Base-by-base conservation (phyloP, 352 stramenopile genomes). In the Saprolegnia diclina region DNA sequence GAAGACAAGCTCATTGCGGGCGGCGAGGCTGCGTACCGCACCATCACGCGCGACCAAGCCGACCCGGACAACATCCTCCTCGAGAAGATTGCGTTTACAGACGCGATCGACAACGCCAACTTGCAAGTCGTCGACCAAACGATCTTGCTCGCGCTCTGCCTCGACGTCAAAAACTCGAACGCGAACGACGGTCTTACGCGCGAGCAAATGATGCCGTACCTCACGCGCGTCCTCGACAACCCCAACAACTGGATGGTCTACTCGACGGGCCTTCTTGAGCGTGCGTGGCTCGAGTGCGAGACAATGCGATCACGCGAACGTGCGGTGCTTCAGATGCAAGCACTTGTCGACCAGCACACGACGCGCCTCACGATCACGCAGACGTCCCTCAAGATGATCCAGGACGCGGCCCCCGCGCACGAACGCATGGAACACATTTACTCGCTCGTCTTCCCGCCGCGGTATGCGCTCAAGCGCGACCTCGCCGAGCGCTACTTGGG, bases 231-330 rank as follows among this genome's bases (percentile, higher is more conserved):
- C 29, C 77, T 98, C 7, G 82, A 95, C 61, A 95, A 97, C 71
- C 90, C 85, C 2, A 94, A 97, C 76, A 97, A 98, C 77, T 98
- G 94, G 94, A 98, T 98, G 89, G 89, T 98, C 1, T 97, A 98
- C 77, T 97, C 92, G 7, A 98, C 92, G 10, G 93, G 80, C 35
- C 81, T 98, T 40, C 79, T 98, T 22, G 90, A 98, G 76, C 82
- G 83, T 24, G 85, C 93, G 35, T 97, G 93, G 91, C 81, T 99
- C 38, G 95, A 99, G 77, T 98, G 90, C 72, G 91, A 98, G 74
- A 87, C 87, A 14, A 90, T 81, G 2, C 94, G 98, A 73, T 91
- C 89, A 18, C 84, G 92, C 67, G 94, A 99, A 73, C 83, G 96
- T 37, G 91, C 91, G 11, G 92, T 98, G 62, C 79, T 99, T 56